Evolutionary conservation across 495 filamentous ascomycete species (phyloP), one percentile per base, ranked within the genome.

Genomic region (Aspergillus indologenus): DNA sequence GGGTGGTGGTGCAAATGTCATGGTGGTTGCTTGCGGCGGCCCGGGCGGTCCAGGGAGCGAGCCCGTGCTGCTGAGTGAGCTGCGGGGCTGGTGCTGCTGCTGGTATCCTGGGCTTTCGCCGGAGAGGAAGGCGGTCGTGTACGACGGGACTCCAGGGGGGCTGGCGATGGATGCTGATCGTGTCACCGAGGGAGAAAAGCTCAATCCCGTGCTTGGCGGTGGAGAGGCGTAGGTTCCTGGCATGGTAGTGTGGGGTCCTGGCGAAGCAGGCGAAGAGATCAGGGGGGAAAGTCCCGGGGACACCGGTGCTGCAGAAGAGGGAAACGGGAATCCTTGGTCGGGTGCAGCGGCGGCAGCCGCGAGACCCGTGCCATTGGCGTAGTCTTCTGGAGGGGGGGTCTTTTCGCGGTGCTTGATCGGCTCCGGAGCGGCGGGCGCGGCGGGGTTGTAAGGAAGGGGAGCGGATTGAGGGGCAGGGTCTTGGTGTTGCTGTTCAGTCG

Each of bases 401-500:
- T 96, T 94, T 74, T 96, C 91, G 49, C 92, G 85, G 63, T 92
- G 84, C 54, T 85, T 81, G 63, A 95, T 88, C 15, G 85, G 85
- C 67, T 96, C 92, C 3, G 92, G 89, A 1, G 90, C 90, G 2
- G 92, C 78, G 12, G 92, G 92, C 1, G 92, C 91, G 0, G 92
- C 91, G 0, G 92, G 92, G 71, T 96, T 96, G 64, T 96, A 96
- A 2, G 90, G 83, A 54, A 94, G 82, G n/a, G 90, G 89, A n/a
- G 80, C 78, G 53, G 83, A 85, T 48, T 65, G 77, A 51, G 75
- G 75, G 19, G 78, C 71, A 15, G 81, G 74, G 60, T 75, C 71
- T 19, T 63, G 34, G 71, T 64, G 26, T n/a, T n/a, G 71, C 18
- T 73, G 61, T 42, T 72, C 67, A 19, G 1, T 40, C 56, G 65